These are phyloP conservation scores for Anthostomella pinea DNA, from an alignment of 2,329 filamentous ascomycete species.

Conservation along the genomic window DNA sequence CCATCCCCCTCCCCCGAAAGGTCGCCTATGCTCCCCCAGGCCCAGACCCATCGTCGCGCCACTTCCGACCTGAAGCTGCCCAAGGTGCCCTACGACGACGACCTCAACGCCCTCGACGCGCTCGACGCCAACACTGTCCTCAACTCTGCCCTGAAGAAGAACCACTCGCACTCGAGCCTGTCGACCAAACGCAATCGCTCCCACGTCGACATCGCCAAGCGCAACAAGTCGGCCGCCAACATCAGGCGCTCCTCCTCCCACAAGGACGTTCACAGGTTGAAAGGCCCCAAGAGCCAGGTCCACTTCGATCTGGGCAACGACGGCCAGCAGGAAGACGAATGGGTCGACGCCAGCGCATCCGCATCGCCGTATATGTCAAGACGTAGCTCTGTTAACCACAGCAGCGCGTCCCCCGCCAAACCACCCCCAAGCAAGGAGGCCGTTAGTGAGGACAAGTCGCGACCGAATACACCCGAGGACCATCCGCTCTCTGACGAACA, in stretches of 20 bases:
- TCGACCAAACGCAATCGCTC: slow-evolving; percentile 56
- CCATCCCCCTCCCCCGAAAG: slow-evolving; percentile 43
- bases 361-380: slow-evolving; percentile 58
- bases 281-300: slow-evolving; percentile 48
- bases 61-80: slow-evolving; percentile 51
- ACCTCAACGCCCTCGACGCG: not conserved
- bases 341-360: slow-evolving; percentile 64
- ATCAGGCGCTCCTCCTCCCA: slow-evolving; percentile 54
- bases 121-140: not conserved
- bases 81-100: slow-evolving; percentile 32
- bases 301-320: slow-evolving; percentile 62
- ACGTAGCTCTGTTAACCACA: slow-evolving; percentile 48
- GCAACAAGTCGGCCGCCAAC: slow-evolving; percentile 48
- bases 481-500: slow-evolving; percentile 20
- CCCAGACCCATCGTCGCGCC: slow-evolving; percentile 44
- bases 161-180: slow-evolving; percentile 48
- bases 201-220: slow-evolving; percentile 53
- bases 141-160: slow-evolving; percentile 41
- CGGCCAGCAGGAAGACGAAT: slow-evolving; percentile 52
- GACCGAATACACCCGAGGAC: slow-evolving; percentile 33
- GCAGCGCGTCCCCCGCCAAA: slow-evolving; percentile 45
- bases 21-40: slow-evolving; percentile 29
- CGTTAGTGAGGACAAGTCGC: slow-evolving; percentile 31
- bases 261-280: slow-evolving; percentile 44
- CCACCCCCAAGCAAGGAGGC: slow-evolving; percentile 17